These are phyloP conservation scores for Sporopachydermia lactativora DNA, from an alignment of 805 yeast species.

Conservation along the genomic window DNA sequence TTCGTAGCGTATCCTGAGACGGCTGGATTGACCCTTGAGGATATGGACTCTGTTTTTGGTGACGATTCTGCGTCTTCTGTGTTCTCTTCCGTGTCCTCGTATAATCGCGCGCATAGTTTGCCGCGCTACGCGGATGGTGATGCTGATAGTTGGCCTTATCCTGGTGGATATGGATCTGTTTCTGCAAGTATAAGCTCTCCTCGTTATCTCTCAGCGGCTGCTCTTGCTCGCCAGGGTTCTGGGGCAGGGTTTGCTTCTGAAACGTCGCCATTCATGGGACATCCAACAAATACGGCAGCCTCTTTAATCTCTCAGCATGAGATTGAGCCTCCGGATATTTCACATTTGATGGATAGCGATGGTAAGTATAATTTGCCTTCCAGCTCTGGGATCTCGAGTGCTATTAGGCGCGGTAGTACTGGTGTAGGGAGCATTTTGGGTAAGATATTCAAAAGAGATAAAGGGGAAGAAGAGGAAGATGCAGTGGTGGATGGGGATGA, in stretches of 20 bases:
- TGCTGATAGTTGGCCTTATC: too few species aligned
- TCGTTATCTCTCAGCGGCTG: conserved; percentile 24
- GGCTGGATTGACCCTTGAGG: conserved; percentile 6
- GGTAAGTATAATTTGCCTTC: background rate
- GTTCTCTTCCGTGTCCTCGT: conserved; percentile 8
- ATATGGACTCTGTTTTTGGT: conserved; percentile 53
- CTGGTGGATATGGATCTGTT: background rate
- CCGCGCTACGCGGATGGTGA: too few species aligned
- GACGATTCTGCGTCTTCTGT: conserved; percentile 28
- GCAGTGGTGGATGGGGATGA: conserved; percentile 7
- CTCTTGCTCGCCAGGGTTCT: conserved; percentile 28
- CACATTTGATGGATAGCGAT: background rate
- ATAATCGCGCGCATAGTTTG: background rate
- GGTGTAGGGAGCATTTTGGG: conserved; percentile 25
- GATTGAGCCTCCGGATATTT: conserved; percentile 22
- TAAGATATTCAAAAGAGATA: conserved; percentile 14
- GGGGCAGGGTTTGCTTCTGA: conserved; percentile 1
- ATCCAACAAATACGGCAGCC: background rate
- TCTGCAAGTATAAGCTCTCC: background rate
- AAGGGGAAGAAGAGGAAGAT: conserved; percentile 3
- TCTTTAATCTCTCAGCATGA: conserved; percentile 10
- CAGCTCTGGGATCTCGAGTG: conserved; percentile 20
- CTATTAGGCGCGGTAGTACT: conserved; percentile 29
- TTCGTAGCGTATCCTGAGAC: conserved; percentile 6
- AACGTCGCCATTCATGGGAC: conserved; percentile 4